These are phyloP conservation scores for Nemania sp. DNA, from an alignment of 2,329 filamentous ascomycete species.

Conservation along the genomic window DNA sequence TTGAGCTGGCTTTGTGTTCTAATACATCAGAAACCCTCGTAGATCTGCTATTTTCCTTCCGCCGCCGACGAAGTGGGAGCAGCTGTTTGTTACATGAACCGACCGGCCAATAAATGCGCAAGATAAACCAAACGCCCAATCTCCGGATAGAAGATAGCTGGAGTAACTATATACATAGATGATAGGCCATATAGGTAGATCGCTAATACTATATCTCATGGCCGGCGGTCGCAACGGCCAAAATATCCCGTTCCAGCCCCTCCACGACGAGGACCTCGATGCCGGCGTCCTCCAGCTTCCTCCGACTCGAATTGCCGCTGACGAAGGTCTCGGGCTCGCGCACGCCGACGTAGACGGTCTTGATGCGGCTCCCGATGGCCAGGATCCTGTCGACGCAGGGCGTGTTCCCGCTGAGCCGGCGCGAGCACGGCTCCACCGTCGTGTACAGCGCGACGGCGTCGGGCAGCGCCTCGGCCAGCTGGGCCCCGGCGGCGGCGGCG, in stretches of 20 bases:
- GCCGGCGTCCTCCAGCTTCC: conserved; percentile 71
- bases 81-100: too few species aligned
- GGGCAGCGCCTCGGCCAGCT: conserved; percentile 56
- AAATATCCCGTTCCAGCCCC: conserved; percentile 80
- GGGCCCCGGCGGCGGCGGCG: conserved; percentile 57
- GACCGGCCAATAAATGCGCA: too few species aligned
- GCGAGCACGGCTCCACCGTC: conserved; percentile 85
- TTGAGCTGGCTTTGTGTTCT: too few species aligned
- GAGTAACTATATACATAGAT: too few species aligned
- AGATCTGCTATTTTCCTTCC: too few species aligned
- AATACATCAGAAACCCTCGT: too few species aligned
- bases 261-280: conserved; percentile 73
- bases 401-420: conserved; percentile 73
- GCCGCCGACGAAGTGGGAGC: too few species aligned
- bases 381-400: conserved; percentile 82
- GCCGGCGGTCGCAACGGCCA: conserved; percentile 81
- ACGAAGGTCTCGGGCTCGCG: conserved; percentile 92
- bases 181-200: too few species aligned
- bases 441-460: conserved; percentile 75
- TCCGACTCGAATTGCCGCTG: conserved; percentile 74
- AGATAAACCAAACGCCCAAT: too few species aligned
- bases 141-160: too few species aligned
- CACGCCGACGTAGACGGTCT: conserved; percentile 83
- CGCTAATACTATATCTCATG: conserved; percentile 54
- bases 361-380: conserved; percentile 63